Base-by-base conservation (phyloP, 257 asterid species). In the Verbascum thapsus region DNA sequence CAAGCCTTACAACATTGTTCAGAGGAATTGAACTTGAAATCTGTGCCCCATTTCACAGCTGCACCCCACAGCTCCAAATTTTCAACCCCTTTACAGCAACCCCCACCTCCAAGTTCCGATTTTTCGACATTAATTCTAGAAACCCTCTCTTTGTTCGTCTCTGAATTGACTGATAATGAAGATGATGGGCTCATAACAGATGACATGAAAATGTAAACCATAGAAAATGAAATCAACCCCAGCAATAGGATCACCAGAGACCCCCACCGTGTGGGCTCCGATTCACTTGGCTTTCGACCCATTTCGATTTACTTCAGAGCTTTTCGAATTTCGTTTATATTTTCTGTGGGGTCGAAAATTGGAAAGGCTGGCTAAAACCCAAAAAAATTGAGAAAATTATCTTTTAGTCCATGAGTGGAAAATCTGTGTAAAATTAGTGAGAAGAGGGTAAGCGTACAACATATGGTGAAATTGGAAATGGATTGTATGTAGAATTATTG, bases 31-130 rank as follows among this genome's bases (percentile, higher is more conserved):
- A 92, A 71, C 88, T 87, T 92, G 77, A 88, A 88, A 57, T 92
- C 91, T 0, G 95, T 60, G 30, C 98, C 98, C 98, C 98, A 92
- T 55, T 88, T 92, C 59, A 92, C 96, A 49, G 96, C 97, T 64
- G 64, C 53, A 8, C 98, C 98, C 98, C 98, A 91, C 38, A 84
- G 83, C 95, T 92, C 98, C 84, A 83, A 64, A 54, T 67, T 67
- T 37, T 79, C 69, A 41, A 92, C 61, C 81, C 98, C 97, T 69
- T 47, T 87, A 70, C 98, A 92, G 59, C 98, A 88, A 6, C 69
- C 78, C n/a, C n/a, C n/a, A n/a, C n/a, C n/a, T n/a, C 76, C 78
- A n/a, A n/a, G 72, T 3, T 45, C 70, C 53, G 43, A 10, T 63
- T 49, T 65, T 26, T 26, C 42, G 54, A 38, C 34, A 69, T n/a